phyloP scores from a whole-genome alignment of 306 rosid species.

The Cicer arietinum region DNA sequence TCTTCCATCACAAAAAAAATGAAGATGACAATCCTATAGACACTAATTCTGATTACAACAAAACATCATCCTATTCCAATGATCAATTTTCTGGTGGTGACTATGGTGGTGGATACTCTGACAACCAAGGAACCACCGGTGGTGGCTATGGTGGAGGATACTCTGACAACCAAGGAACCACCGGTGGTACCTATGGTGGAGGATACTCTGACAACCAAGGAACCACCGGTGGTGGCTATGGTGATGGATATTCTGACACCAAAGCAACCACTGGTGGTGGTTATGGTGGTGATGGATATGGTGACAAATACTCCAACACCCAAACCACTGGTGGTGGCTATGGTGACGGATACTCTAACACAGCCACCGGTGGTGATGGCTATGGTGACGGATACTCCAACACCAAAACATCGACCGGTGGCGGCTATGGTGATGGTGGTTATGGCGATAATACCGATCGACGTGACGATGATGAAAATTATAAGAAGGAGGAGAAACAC shows the following conservation, averaged over 20 bases:
- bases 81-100: slow-evolving; percentile 35
- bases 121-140: not conserved
- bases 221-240: not conserved
- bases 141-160: not conserved
- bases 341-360: not conserved
- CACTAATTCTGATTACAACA: slow-evolving; percentile 36
- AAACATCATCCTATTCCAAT: slow-evolving; percentile 23
- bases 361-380: not conserved
- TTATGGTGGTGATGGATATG: slow-evolving; percentile 3
- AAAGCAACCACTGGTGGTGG: not conserved
- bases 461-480: slow-evolving; percentile 49
- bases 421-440: not conserved
- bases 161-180: not conserved
- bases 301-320: not conserved
- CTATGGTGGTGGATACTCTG: not conserved
- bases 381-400: slow-evolving; percentile 2
- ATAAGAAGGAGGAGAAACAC: slow-evolving; percentile 74
- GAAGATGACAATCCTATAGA: slow-evolving; percentile 37
- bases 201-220: not conserved
- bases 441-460: not conserved
- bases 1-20: slow-evolving; percentile 61
- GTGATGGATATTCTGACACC: slow-evolving; percentile 17
- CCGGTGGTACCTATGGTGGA: not conserved
- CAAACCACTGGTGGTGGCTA: not conserved
- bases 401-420: not conserved